Conservation (phyloP, 331 rosid genomes). For the Malus hybrid region DNA sequence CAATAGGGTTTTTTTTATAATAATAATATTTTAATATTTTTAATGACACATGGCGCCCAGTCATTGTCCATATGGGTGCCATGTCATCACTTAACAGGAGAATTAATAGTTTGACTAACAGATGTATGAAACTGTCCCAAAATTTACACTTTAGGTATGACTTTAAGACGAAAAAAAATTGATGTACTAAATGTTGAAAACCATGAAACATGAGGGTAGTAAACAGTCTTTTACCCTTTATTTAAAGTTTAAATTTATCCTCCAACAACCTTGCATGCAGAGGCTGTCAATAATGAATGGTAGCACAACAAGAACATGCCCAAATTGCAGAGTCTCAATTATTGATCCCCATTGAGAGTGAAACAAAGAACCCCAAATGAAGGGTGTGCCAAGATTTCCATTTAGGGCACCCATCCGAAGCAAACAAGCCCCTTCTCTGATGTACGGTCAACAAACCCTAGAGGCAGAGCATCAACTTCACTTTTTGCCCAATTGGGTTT, state of each 20-base stretch:
- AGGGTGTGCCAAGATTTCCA: constrained; percentile 27
- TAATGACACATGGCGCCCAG: no score
- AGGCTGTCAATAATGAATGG: constrained; percentile 27
- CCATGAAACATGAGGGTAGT: no score
- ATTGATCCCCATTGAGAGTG: constrained; percentile 34
- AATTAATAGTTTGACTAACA: no score
- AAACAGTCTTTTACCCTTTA: no score
- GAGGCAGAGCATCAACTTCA: constrained; percentile 18
- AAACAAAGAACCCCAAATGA: constrained; percentile 31
- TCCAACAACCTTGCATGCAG: constrained; percentile 36
- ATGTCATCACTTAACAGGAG: no score
- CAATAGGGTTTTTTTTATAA: no score
- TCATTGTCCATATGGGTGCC: no score
- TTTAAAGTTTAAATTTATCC: neutral
- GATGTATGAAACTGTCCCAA: no score
- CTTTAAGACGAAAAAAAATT: no score
- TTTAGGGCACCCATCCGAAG: constrained; percentile 28
- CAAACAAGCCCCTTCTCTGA: constrained; percentile 21
- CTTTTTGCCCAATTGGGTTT: constrained; percentile 8
- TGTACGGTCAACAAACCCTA: constrained; percentile 14
- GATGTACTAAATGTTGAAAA: no score
- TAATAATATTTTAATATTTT: no score
- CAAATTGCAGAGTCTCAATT: constrained; percentile 33
- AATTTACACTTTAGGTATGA: no score
- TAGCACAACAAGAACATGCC: constrained; percentile 18